These are phyloP conservation scores for Sicyos edulis DNA, from an alignment of 306 rosid genomes.

Conservation along the genomic window DNA sequence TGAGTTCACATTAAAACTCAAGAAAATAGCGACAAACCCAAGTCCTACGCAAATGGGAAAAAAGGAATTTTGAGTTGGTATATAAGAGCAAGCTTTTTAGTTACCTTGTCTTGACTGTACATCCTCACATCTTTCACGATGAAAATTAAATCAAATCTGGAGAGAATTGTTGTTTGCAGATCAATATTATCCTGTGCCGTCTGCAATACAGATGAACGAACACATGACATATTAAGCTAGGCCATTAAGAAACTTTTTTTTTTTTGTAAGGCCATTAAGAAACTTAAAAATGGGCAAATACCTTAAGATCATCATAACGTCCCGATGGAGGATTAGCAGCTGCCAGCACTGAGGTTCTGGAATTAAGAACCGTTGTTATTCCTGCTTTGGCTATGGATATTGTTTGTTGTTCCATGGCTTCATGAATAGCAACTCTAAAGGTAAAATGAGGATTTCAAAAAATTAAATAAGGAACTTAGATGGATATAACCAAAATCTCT, in stretches of 20 bases:
- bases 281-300: no score
- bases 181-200: slow-evolving; percentile 98
- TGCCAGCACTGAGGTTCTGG: slow-evolving; percentile 97
- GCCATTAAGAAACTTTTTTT: not conserved
- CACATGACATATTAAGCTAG: slow-evolving; percentile 1
- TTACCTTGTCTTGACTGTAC: slow-evolving; percentile 93
- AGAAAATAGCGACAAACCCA: not conserved
- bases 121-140: slow-evolving; percentile 93
- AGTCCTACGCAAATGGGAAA: slow-evolving; percentile 2
- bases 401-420: slow-evolving; percentile 99
- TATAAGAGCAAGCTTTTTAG: slow-evolving; percentile 18
- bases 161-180: slow-evolving; percentile 97
- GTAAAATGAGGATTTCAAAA: slow-evolving; percentile 20
- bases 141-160: slow-evolving; percentile 92
- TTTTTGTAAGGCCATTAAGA: no score
- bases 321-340: slow-evolving; percentile 99
- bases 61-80: not conserved
- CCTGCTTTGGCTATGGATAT: slow-evolving; percentile 99
- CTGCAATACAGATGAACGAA: slow-evolving; percentile 34
- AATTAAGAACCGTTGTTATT: slow-evolving; percentile 95
- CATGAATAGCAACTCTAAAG: slow-evolving; percentile 91
- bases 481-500: slow-evolving; percentile 21
- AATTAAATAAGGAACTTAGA: not conserved
- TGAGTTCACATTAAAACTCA: not conserved
- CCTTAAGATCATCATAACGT: slow-evolving; percentile 99